A percentile compares a stretch with the other conserved stretches of the same genome.
Evolutionary conservation across 495 filamentous ascomycete genomes (phyloP).

Genomic region (Aspergillus saccharolyticus): DNA sequence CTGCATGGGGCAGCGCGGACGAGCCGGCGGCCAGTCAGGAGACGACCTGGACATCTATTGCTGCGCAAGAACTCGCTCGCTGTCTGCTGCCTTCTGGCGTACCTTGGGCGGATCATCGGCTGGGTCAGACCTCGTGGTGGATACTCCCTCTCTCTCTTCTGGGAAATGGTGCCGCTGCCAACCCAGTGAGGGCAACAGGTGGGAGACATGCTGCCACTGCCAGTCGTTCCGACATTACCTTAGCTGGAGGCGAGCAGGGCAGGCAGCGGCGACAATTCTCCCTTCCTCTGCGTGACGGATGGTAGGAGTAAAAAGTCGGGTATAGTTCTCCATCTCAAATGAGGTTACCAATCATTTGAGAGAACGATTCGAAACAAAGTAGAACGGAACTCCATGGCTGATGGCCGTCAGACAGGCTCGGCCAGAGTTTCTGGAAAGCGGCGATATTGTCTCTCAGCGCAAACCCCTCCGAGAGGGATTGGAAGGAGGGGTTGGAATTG

Average conservation of each 20-base stretch:
- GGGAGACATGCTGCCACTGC: not conserved
- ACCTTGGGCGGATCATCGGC: constrained; percentile 19
- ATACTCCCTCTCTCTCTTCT: constrained; percentile 10
- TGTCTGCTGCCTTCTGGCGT: not conserved
- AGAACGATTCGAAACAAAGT: not conserved
- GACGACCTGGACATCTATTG: not conserved
- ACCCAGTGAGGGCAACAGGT: not conserved
- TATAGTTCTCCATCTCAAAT: not conserved
- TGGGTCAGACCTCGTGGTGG: constrained; percentile 18
- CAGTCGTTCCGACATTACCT: not conserved
- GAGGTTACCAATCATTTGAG: not conserved
- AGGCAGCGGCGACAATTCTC: not conserved
- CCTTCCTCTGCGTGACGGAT: not conserved
- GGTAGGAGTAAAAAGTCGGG: not conserved
- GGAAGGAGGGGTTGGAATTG: not conserved
- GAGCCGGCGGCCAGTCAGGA: not conserved
- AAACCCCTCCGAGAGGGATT: not conserved
- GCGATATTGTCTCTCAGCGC: not conserved
- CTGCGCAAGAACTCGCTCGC: not conserved
- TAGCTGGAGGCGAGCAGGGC: not conserved
- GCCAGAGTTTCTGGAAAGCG: not conserved
- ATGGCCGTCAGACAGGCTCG: not conserved
- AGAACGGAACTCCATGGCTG: not conserved
- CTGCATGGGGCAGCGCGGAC: not conserved
- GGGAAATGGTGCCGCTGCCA: not conserved